Conservation (phyloP, 331 rosid species). For the Rosa hybrid region DNA sequence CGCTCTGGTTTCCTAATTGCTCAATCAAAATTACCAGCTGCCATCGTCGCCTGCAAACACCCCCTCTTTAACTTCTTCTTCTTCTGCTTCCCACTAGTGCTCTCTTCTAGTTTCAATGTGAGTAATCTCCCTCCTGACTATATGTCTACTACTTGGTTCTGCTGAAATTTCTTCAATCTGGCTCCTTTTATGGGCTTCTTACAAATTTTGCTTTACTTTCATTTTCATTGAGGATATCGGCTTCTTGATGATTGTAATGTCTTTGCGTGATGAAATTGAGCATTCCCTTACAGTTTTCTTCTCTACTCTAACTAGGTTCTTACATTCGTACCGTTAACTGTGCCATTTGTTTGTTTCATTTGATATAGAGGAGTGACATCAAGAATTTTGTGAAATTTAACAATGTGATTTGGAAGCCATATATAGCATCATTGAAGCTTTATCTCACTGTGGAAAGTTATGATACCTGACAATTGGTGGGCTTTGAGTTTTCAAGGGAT, state of each 20-base stretch:
- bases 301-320: not conserved
- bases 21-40: not conserved
- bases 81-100: not conserved
- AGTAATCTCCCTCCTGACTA: not conserved
- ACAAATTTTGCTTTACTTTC: not conserved
- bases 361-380: not conserved
- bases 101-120: not conserved
- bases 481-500: not conserved
- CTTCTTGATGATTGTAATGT: slow-evolving; percentile 3
- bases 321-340: not conserved
- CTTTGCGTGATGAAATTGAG: not conserved
- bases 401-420: not conserved
- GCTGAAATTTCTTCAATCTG: not conserved
- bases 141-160: not conserved
- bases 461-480: not conserved
- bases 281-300: not conserved
- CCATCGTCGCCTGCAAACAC: too few species aligned
- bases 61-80: too few species aligned
- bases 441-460: not conserved
- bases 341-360: not conserved
- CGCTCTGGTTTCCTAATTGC: too few species aligned
- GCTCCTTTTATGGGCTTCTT: not conserved
- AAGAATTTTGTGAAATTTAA: not conserved
- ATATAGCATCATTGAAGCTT: not conserved
- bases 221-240: not conserved